Evolutionary conservation across 345 rosid species (phyloP).

Genomic region (Hevea brasiliensis): DNA sequence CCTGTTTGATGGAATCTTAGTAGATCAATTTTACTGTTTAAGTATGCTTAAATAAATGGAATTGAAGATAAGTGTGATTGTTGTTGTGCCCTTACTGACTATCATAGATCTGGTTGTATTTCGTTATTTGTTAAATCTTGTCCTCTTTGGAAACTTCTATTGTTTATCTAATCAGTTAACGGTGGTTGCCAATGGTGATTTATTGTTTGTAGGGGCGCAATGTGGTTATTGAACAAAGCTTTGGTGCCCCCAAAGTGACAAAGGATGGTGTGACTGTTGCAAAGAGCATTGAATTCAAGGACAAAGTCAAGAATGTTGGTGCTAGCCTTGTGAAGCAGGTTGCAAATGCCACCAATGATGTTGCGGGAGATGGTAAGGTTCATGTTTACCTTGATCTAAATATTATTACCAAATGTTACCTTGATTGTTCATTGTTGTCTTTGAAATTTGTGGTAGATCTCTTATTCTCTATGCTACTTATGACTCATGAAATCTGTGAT

Average conservation of each 20-base stretch:
- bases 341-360: conserved; percentile 97
- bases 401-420: neutral
- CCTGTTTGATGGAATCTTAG: too few relatives aligned
- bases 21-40: neutral
- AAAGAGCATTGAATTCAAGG: conserved; percentile 93
- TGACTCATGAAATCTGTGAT: neutral
- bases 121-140: too few relatives aligned
- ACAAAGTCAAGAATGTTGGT: conserved; percentile 81
- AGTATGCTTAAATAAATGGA: conserved; percentile 1
- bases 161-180: too few relatives aligned
- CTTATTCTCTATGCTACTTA: neutral
- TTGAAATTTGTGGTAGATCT: neutral
- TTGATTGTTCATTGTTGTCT: neutral
- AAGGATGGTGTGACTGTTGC: conserved; percentile 99
- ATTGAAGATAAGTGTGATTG: neutral
- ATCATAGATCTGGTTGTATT: too few relatives aligned
- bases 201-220: conserved; percentile 66
- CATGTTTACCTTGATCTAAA: neutral
- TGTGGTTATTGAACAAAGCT: conserved; percentile 95
- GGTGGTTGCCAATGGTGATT: too few relatives aligned
- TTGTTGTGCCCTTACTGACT: too few relatives aligned
- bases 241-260: conserved; percentile 94
- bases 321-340: conserved; percentile 99
- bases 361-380: conserved; percentile 84
- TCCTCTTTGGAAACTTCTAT: too few relatives aligned